These are phyloP conservation scores for Coemansia sp. DNA, from an alignment of 192 early-diverging fungal genomes.

Conservation along the genomic window DNA sequence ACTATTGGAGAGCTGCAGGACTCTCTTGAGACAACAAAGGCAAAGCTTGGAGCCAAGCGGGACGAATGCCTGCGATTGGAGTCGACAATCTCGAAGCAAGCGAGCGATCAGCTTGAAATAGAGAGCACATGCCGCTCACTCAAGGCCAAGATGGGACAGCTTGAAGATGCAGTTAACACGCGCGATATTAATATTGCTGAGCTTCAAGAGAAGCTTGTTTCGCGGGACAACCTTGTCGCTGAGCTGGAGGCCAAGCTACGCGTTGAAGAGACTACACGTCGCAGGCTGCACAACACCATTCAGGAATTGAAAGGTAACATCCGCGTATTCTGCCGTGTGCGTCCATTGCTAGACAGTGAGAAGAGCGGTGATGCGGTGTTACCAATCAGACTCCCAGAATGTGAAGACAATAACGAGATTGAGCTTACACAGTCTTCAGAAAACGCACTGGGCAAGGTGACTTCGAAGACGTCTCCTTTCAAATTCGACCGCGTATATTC, in stretches of 20 bases:
- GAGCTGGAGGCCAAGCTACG: slow-evolving; percentile 63
- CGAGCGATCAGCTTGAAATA: slow-evolving; percentile 40
- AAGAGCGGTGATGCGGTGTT: slow-evolving; percentile 10
- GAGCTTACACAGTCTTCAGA: slow-evolving; percentile 64
- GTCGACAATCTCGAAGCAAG: slow-evolving; percentile 36
- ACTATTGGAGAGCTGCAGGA: slow-evolving; percentile 24
- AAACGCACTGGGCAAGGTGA: slow-evolving; percentile 54
- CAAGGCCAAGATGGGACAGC: slow-evolving; percentile 33
- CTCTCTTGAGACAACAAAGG: slow-evolving; percentile 23
- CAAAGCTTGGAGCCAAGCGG: slow-evolving; percentile 22
- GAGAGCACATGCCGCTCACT: slow-evolving; percentile 41
- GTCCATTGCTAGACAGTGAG: slow-evolving; percentile 62
- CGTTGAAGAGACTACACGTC: slow-evolving; percentile 74
- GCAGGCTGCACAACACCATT: slow-evolving; percentile 85
- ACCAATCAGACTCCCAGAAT: slow-evolving; percentile 55
- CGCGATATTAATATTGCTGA: slow-evolving; percentile 54
- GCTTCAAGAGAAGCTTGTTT: slow-evolving; percentile 43
- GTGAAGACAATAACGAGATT: slow-evolving; percentile 66
- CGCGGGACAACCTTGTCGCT: slow-evolving; percentile 34
- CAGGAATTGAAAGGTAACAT: slow-evolving; percentile 98
- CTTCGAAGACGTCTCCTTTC: slow-evolving; percentile 68
- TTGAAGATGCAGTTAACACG: slow-evolving; percentile 32
- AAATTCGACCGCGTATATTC: slow-evolving; percentile 85
- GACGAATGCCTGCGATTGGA: slow-evolving; percentile 40
- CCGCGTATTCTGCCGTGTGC: slow-evolving; percentile 92